Conservation (phyloP, 2,329 filamentous ascomycete genomes). For the Talaromyces sp. region DNA sequence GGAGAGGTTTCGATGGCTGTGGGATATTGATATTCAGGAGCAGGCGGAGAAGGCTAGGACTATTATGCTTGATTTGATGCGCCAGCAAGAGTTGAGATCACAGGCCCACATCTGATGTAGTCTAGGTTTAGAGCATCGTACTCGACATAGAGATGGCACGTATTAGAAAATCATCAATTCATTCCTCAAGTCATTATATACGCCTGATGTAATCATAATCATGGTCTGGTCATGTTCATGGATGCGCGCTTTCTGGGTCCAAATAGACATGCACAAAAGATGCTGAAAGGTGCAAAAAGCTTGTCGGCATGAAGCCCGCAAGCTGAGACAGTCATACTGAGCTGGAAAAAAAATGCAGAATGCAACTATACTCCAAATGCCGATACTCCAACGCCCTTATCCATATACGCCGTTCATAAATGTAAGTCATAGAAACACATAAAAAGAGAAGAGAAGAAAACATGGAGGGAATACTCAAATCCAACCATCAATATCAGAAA, state of each 20-base stretch:
- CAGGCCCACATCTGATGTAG: neutral
- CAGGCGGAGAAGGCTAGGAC: neutral
- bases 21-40: conserved; percentile 32
- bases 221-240: conserved; percentile 13
- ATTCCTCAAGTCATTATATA: conserved; percentile 19
- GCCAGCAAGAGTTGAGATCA: neutral
- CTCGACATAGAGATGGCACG: neutral
- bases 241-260: conserved; percentile 10
- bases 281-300: conserved; percentile 1
- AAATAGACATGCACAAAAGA: conserved; percentile 8
- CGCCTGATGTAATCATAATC: conserved; percentile 17
- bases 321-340: neutral
- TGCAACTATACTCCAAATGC: conserved; percentile 11
- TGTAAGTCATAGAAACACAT: conserved; percentile 11
- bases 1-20: conserved; percentile 32
- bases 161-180: neutral
- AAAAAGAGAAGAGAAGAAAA: conserved; percentile 20
- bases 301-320: neutral
- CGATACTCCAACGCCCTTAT: conserved; percentile 12
- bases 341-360: conserved; percentile 7
- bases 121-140: neutral
- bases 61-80: conserved; percentile 9
- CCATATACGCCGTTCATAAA: conserved; percentile 15
- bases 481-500: conserved; percentile 36
- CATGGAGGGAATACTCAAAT: conserved; percentile 28